Evolutionary conservation across 2,329 filamentous ascomycete species (phyloP), one percentile per base, ranked within the genome.

Genomic region (Dactylonectria estremocensis): DNA sequence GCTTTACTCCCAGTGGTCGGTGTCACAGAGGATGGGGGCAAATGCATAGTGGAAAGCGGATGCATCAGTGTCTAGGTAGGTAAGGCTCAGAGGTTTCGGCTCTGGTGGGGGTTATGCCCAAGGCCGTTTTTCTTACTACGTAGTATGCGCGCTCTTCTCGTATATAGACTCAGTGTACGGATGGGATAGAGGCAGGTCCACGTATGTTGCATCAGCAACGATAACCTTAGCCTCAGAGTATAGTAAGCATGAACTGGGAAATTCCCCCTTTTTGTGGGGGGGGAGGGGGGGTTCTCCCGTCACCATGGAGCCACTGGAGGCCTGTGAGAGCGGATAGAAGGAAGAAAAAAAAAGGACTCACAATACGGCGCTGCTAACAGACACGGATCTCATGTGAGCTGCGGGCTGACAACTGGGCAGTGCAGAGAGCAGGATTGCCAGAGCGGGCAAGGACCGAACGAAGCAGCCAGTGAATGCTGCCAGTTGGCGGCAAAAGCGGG

Each of bases 361-460:
- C 24, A 28, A 28, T 7, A 28, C 7, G 24, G 24, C 24, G 24
- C 24, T 28, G 24, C 53, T 56, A 33, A 56, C 13, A 56, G 53
- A 35, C 6, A 53, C 33, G n/a, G 6, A 20, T 52, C 31, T 46
- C 35, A 33, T 16, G 35, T 45, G 54, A 53, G 50, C 18, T 18
- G 31, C 50, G 33, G 31, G 50, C 50, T 53, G 50, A 46, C 54
- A 33, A 16, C 54, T 46, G 37, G 35, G 54, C 54, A n/a, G 35
- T 57, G 54, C 54, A 43, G 18, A 43, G 33, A 37, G n/a, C 3
- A 24, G 37, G n/a, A 16, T 9, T 20, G n/a, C n/a, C 16, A 16
- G 5, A 16, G n/a, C 33, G 5, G 49, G 6, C 6, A 35, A 28
- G 24, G 4, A 28, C 24, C 24, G 24, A 28, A 28, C 24, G 24